Conservation (phyloP, 2,329 filamentous ascomycete species). For the Diaporthe australafricana region DNA sequence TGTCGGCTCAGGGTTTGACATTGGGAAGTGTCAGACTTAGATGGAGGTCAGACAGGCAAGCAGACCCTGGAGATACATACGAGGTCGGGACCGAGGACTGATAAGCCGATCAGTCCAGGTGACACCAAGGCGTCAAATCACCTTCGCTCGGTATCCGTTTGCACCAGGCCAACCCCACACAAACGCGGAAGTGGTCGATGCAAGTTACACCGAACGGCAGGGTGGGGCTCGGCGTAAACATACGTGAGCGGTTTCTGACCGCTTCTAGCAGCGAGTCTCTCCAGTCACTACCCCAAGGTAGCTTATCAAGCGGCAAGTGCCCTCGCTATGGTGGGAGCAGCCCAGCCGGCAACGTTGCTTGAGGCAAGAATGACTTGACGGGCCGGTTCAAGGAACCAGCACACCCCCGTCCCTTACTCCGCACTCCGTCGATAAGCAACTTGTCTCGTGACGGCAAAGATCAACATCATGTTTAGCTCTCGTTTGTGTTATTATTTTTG, state of each 20-base stretch:
- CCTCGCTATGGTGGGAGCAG: neutral
- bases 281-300: too few species aligned
- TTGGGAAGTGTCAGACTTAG: neutral
- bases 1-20: neutral
- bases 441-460: neutral
- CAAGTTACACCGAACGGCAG: too few species aligned
- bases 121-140: neutral
- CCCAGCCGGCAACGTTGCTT: neutral
- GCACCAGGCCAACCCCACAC: neutral
- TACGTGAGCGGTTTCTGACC: too few species aligned
- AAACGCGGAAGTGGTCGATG: too few species aligned
- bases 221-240: too few species aligned
- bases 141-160: neutral
- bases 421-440: conserved; percentile 4
- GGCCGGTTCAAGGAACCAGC: neutral
- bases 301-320: too few species aligned
- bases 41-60: too few species aligned
- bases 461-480: neutral
- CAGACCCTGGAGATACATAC: neutral
- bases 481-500: too few species aligned
- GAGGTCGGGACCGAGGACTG: neutral
- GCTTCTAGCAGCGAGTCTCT: too few species aligned
- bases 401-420: conserved; percentile 1
- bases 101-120: neutral
- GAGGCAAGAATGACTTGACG: neutral